A percentile compares a stretch with the other conserved stretches of the same genome.
Evolutionary conservation across 371 early-diverging fungal species (phyloP).

Genomic region (Sporodiniella umbellata): DNA sequence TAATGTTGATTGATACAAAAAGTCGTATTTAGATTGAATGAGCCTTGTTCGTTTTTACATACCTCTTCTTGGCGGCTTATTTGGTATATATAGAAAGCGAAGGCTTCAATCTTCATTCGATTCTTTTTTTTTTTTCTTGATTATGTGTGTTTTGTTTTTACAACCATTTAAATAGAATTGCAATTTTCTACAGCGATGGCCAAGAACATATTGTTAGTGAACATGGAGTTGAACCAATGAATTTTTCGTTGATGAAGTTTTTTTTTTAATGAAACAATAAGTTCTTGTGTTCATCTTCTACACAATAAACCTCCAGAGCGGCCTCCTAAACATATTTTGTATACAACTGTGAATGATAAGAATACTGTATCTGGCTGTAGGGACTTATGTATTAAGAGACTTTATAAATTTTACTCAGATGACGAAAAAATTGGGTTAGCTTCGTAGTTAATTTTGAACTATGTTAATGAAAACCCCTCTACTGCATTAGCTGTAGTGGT

Average conservation of each 20-base stretch:
- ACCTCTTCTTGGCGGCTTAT: conserved; percentile 1
- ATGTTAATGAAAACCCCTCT: conserved; percentile 13
- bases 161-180: conserved; percentile 8
- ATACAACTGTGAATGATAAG: conserved; percentile 1
- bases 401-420: conserved; percentile 18
- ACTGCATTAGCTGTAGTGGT: conserved; percentile 9
- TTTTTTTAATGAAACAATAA: conserved; percentile 18
- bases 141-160: too few relatives aligned
- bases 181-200: conserved; percentile 13
- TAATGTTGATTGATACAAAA: conserved; percentile 7
- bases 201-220: conserved; percentile 19
- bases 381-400: conserved; percentile 17
- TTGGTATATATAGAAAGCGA: background rate
- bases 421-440: conserved; percentile 19
- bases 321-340: background rate
- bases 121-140: background rate
- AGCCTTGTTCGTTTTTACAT: conserved; percentile 10
- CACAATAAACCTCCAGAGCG: conserved; percentile 9
- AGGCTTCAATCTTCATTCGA: background rate
- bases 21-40: too few relatives aligned
- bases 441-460: conserved; percentile 10
- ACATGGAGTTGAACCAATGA: conserved; percentile 19
- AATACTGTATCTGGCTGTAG: conserved; percentile 2
- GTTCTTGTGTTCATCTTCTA: conserved; percentile 8
- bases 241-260: conserved; percentile 19